Percentiles rank a stretch among this genome's conserved stretches.
phyloP scores from a whole-genome alignment of 257 asterid species.

The Gynochthodes officinalis region DNA sequence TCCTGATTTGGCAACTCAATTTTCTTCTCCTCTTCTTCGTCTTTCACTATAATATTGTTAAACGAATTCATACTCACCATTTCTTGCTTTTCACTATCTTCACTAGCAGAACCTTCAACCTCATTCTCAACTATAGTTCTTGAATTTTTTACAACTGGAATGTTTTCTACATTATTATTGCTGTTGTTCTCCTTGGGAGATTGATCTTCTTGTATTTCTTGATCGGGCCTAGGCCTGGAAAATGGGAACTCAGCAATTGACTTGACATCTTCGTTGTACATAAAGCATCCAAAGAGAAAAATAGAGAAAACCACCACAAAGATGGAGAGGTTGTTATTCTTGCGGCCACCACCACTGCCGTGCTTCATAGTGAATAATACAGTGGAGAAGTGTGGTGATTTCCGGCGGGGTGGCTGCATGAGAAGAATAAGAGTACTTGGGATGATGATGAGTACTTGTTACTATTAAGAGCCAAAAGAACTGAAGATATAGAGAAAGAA shows the following conservation, averaged over 20 bases:
- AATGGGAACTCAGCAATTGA: conserved; percentile 75
- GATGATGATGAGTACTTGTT: not conserved
- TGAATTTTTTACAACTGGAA: conserved; percentile 42
- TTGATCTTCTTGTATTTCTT: conserved; percentile 27
- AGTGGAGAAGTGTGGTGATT: conserved; percentile 38
- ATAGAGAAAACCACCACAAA: conserved; percentile 56
- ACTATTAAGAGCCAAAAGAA: not conserved
- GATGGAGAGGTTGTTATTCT: conserved; percentile 44
- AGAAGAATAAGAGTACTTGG: conserved; percentile 8
- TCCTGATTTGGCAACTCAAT: conserved; percentile 34
- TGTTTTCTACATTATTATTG: conserved; percentile 21
- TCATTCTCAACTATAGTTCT: conserved; percentile 56
- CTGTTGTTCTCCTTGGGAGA: not conserved
- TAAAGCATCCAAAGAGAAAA: conserved; percentile 72
- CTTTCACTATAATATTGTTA: conserved; percentile 8
- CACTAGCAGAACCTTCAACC: conserved; percentile 3
- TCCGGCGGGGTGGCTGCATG: conserved; percentile 70
- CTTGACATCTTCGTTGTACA: conserved; percentile 75
- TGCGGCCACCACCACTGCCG: conserved; percentile 38
- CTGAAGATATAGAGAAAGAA: conserved; percentile 15
- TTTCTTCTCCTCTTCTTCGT: conserved; percentile 24
- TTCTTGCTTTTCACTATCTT: conserved; percentile 18
- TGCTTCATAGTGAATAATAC: conserved; percentile 50
- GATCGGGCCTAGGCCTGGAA: conserved; percentile 37
- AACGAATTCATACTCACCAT: conserved; percentile 16